Evolutionary conservation across 2,329 filamentous ascomycete species (phyloP).

Genomic region (Phaeosphaeriaceae sp.): DNA sequence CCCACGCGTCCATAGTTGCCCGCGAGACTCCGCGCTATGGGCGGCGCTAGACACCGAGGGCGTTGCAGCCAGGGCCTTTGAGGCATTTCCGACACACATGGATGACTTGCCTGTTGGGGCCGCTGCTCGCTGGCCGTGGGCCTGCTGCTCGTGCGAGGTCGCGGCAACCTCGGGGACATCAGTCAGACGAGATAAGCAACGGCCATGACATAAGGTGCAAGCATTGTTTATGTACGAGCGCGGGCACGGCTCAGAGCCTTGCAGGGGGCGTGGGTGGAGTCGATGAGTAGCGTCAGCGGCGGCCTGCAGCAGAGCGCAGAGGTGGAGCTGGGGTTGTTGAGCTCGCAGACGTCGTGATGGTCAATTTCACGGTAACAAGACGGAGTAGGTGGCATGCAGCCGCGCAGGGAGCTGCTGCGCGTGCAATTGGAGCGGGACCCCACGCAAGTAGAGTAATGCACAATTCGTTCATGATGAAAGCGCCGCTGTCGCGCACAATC

Average conservation of each 20-base stretch:
- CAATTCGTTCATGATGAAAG: not conserved
- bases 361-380: too few species aligned
- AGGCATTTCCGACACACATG: conserved; percentile 22
- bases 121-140: not conserved
- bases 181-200: conserved; percentile 25
- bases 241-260: conserved; percentile 6
- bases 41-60: conserved; percentile 13
- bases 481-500: not conserved
- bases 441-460: not conserved
- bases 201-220: conserved; percentile 23
- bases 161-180: conserved; percentile 16
- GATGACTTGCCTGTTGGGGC: not conserved
- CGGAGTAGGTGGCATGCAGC: too few species aligned
- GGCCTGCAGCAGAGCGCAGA: conserved; percentile 16
- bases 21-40: conserved; percentile 11
- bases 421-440: not conserved
- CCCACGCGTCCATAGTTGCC: conserved; percentile 12
- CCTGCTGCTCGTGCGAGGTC: conserved; percentile 6
- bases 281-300: conserved; percentile 25
- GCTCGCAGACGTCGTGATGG: not conserved
- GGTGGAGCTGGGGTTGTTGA: conserved; percentile 1
- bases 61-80: conserved; percentile 11
- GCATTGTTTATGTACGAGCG: conserved; percentile 11
- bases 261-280: conserved; percentile 23
- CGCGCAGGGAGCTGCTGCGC: not conserved